Evolutionary conservation across 768 basidiomycete genomes (phyloP).

Genomic region (Pleurotus cornucopiae): DNA sequence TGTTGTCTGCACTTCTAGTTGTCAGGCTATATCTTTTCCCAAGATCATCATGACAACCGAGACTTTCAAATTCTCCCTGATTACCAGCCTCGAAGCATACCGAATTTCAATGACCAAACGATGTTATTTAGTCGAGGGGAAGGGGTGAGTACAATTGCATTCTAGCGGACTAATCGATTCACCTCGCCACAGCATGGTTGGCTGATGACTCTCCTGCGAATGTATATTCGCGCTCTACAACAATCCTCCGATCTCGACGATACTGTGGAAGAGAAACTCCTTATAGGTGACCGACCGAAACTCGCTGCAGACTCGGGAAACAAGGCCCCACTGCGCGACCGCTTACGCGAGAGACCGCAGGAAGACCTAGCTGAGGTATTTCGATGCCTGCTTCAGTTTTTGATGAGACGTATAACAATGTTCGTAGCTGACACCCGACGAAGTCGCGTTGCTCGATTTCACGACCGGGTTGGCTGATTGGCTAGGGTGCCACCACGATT

Average conservation of each 20-base stretch:
- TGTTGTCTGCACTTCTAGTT: constrained; percentile 3
- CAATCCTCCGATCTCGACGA: constrained; percentile 80
- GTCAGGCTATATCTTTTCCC: constrained; percentile 3
- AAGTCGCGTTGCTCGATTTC: constrained; percentile 54
- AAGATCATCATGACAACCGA: constrained; percentile 82
- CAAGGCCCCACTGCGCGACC: constrained; percentile 51
- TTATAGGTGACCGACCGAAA: constrained; percentile 78
- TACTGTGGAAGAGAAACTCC: constrained; percentile 73
- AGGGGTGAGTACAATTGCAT: constrained; percentile 43
- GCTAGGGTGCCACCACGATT: constrained; percentile 74
- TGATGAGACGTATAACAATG: not conserved
- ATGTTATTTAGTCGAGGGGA: constrained; percentile 57
- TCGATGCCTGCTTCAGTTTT: constrained; percentile 8
- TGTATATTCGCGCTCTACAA: constrained; percentile 75
- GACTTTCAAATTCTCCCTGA: constrained; percentile 77
- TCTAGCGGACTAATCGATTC: not conserved
- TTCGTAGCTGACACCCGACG: constrained; percentile 62
- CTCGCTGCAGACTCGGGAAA: constrained; percentile 47
- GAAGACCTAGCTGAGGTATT: constrained; percentile 55
- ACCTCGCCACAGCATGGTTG: constrained; percentile 53
- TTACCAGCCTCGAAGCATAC: constrained; percentile 60
- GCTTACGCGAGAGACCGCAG: constrained; percentile 44
- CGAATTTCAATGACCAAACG: constrained; percentile 63
- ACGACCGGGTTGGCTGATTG: constrained; percentile 62
- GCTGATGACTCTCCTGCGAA: constrained; percentile 66